Percentiles rank a stretch among this genome's conserved stretches.
Evolutionary conservation across 345 rosid species (phyloP).

Genomic region (Brassica rapa): DNA sequence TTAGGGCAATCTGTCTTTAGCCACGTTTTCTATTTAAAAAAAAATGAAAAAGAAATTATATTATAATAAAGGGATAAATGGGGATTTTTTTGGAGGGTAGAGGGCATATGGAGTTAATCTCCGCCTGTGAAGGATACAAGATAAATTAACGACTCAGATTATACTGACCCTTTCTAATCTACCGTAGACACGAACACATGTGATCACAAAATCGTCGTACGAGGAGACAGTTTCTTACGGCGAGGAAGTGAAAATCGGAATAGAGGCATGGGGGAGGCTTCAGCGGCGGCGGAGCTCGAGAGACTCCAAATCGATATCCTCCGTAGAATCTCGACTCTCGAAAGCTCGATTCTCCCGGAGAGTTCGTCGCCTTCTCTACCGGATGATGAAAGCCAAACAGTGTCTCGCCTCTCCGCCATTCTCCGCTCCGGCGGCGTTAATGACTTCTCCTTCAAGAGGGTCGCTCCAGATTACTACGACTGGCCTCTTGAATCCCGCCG

Average conservation of each 20-base stretch:
- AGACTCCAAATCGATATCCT: constrained; percentile 57
- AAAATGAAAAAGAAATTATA: too few species aligned
- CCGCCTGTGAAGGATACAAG: too few species aligned
- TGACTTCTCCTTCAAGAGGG: constrained; percentile 65
- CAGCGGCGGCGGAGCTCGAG: constrained; percentile 59
- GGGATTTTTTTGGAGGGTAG: too few species aligned
- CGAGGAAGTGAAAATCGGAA: constrained; percentile 3
- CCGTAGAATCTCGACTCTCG: constrained; percentile 54
- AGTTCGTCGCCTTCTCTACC: constrained; percentile 27
- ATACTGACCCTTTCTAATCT: neutral
- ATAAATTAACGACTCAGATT: too few species aligned
- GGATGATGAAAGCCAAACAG: constrained; percentile 42
- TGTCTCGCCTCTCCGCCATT: constrained; percentile 63
- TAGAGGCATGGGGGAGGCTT: constrained; percentile 48
- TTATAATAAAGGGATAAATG: too few species aligned
- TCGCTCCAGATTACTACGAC: constrained; percentile 69
- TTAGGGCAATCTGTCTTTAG: too few species aligned
- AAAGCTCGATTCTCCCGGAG: constrained; percentile 43
- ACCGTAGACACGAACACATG: neutral
- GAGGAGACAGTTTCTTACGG: neutral
- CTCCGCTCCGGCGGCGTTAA: constrained; percentile 57
- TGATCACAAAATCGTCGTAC: constrained; percentile 4
- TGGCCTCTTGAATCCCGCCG: constrained; percentile 75
- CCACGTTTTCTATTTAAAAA: too few species aligned
- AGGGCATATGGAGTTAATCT: too few species aligned